Evolutionary conservation across 768 basidiomycete genomes (phyloP), one percentile per base, ranked within the genome.

Genomic region (Lactarius pseudohatsudake): DNA sequence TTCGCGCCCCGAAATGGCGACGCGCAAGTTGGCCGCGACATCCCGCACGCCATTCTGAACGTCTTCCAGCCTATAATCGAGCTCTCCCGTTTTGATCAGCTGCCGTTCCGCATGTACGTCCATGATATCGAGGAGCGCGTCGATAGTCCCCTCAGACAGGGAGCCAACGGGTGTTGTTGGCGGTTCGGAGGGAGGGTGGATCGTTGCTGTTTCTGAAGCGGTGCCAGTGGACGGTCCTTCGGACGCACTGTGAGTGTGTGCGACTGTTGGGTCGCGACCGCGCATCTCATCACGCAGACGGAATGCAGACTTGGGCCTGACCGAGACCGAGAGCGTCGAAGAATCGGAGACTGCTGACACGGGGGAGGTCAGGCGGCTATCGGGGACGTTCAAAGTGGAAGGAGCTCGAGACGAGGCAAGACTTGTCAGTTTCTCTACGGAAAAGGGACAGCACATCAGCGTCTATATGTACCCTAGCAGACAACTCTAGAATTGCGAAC

Each of bases 281-380:
- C 65, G 68, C 70, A 70, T 64, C 43, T 71, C 70, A 8, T 71
- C 70, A 28, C 70, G 70, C 16, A 71, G 41, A 43, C 68, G 62
- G 59, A 71, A 71, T 18, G 41, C 70, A 30, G 70, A 69, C 64
- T 69, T 71, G 32, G 70, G 68, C 36, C 67, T 41, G 38, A 45
- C 16, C 16, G 56, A 22, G n/a, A n/a, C n/a, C 10, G 22, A n/a
- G 22, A 34, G 30, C 5, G 57, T 53, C n/a, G 55, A 38, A 34
- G 10, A 50, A n/a, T 57, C 59, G 22, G 70, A 62, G 56, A 55
- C 34, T 40, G 45, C 62, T 16, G 69, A 71, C 20, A 64, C 63
- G 18, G 70, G 65, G 3, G 70, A 66, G 10, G 60, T 56, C 20
- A 64, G 68, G 43, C 68, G 47, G 26, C 55, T 50, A 6, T 60